Evolutionary conservation across 164 flowering plant species (phyloP).

Genomic region (Piper longum): DNA sequence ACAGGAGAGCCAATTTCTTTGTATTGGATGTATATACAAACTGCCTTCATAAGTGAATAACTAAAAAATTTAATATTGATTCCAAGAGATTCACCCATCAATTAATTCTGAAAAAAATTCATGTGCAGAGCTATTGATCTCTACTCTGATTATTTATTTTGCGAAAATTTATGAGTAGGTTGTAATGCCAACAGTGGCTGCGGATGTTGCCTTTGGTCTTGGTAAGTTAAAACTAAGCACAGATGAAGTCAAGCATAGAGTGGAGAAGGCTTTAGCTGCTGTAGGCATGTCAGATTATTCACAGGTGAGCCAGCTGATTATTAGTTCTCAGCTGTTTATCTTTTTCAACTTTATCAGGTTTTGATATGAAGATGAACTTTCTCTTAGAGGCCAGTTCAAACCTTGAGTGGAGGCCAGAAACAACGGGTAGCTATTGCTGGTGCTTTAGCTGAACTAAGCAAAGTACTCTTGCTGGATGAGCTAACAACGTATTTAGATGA

Average conservation of each 20-base stretch:
- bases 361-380: slow-evolving; percentile 3
- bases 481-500: slow-evolving; percentile 94
- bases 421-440: slow-evolving; percentile 98
- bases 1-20: background rate
- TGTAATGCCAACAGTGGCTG: slow-evolving; percentile 94
- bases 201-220: slow-evolving; percentile 94
- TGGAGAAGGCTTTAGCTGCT: slow-evolving; percentile 49
- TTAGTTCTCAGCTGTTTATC: background rate
- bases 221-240: slow-evolving; percentile 52
- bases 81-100: background rate
- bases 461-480: slow-evolving; percentile 78
- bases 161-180: slow-evolving; percentile 41
- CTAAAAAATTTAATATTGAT: background rate
- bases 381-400: slow-evolving; percentile 77
- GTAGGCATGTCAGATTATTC: slow-evolving; percentile 72
- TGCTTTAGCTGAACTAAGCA: slow-evolving; percentile 82
- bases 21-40: background rate
- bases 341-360: background rate
- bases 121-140: background rate
- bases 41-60: background rate
- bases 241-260: slow-evolving; percentile 53
- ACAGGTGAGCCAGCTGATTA: slow-evolving; percentile 25
- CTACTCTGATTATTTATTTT: background rate
- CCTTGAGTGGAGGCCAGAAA: slow-evolving; percentile 97
- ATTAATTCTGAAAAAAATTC: too few species aligned